Evolutionary conservation across 306 rosid species (phyloP), one percentile per base, ranked within the genome.

Genomic region (Cicer pinnatifidum): DNA sequence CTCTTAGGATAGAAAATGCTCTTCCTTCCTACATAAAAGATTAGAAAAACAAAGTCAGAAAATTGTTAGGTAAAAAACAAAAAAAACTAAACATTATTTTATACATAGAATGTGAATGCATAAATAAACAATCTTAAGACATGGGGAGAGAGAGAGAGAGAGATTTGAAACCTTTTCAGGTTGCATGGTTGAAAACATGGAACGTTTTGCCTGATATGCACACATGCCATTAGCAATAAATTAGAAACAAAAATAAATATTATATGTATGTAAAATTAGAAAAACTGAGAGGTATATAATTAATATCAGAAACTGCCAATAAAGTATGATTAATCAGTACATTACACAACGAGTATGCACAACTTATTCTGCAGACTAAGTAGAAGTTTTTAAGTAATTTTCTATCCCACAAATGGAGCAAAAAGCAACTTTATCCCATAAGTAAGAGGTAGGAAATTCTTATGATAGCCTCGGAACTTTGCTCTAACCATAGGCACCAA

Each of bases 1-100:
- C 90, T 69, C 85, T 88, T 67, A 93, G 90, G 78, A 85, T 67
- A 9, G 76, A 52, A 57, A 78, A 69, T 23, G 86, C 94, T 76
- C 87, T 78, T 65, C 88, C 79, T 73, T 84, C 96, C 98, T 90
- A 64, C 66, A 33, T 53, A 67, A 78, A 67, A 73, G 68, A 69
- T 72, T 71, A 62, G 82, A 65, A 71, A 16, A 50, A 56, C n/a
- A 67, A 64, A 58, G 33, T 15, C 38, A 57, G 28, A 71, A 53
- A 68, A 53, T 45, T 72, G 45, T 48, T 44, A 63, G 67, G 48
- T 16, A 39, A 66, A 78, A 48, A 23, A 39, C 45, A 66, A 41
- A 75, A 75, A 79, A 15, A 17, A 15, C 11, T 7, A 12, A n/a
- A 73, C 47, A 56, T 40, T 16, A 79, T 50, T 16, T n/a, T 56